Percentiles rank a stretch among this genome's conserved stretches.
Evolutionary conservation across 192 early-diverging fungal species (phyloP).

Genomic region (Irineochytrium annulatum): DNA sequence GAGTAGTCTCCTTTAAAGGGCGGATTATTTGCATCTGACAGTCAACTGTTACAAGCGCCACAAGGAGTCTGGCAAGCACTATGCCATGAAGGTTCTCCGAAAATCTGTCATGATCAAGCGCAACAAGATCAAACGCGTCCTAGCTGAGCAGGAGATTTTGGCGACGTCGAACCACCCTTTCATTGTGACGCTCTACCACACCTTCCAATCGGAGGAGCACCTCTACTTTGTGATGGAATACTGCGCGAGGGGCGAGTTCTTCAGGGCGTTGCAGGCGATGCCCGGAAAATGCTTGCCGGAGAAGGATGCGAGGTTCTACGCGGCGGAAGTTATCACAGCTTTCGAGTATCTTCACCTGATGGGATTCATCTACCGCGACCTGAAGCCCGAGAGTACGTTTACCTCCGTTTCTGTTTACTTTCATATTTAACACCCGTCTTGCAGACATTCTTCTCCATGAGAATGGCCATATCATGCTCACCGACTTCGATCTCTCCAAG

Average conservation of each 20-base stretch:
- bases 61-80: constrained; percentile 75
- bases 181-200: constrained; percentile 87
- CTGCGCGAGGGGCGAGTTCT: constrained; percentile 86
- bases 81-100: constrained; percentile 95
- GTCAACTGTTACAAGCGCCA: constrained; percentile 15
- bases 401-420: not conserved
- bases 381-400: constrained; percentile 92
- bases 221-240: constrained; percentile 90
- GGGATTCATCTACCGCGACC: constrained; percentile 96
- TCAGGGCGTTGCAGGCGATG: constrained; percentile 74
- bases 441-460: constrained; percentile 81
- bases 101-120: constrained; percentile 98
- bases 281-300: constrained; percentile 87
- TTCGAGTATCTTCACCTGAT: constrained; percentile 95
- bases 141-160: constrained; percentile 94
- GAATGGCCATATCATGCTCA: constrained; percentile 97
- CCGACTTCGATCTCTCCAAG: constrained; percentile 98
- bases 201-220: constrained; percentile 80
- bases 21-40: not conserved
- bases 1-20: constrained; percentile 26
- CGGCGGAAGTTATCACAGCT: constrained; percentile 92
- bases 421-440: constrained; percentile 2
- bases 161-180: constrained; percentile 83
- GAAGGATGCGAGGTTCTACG: constrained; percentile 92
- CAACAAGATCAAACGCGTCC: constrained; percentile 96